Evolutionary conservation across 331 rosid genomes (phyloP).

Genomic region (Rosa hybrid): DNA sequence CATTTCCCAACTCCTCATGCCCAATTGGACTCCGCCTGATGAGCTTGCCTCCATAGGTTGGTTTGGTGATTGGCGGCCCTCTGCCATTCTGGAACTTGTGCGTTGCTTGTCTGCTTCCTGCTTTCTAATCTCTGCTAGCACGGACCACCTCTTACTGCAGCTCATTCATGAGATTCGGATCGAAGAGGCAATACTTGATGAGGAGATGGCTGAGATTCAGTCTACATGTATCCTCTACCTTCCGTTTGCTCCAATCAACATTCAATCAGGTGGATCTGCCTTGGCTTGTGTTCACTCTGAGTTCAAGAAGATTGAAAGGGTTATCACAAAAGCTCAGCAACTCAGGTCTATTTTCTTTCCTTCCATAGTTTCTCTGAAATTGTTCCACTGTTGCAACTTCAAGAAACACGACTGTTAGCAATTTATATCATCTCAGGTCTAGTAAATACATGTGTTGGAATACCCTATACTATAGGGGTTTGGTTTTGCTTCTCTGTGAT

Average conservation of each 20-base stretch:
- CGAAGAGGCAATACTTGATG: conserved; percentile 46
- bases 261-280: conserved; percentile 24
- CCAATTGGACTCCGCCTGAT: conserved; percentile 35
- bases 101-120: conserved; percentile 25
- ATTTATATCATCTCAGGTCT: neutral
- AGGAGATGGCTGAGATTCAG: conserved; percentile 59
- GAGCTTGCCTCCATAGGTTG: conserved; percentile 37
- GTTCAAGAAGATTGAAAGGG: conserved; percentile 48
- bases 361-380: neutral
- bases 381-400: neutral
- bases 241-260: conserved; percentile 35
- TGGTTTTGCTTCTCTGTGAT: neutral
- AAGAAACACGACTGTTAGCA: neutral
- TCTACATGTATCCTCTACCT: conserved; percentile 44
- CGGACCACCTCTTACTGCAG: conserved; percentile 32
- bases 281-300: conserved; percentile 33
- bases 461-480: neutral
- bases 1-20: conserved; percentile 44
- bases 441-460: neutral
- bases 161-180: conserved; percentile 41
- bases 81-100: conserved; percentile 40
- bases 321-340: conserved; percentile 43
- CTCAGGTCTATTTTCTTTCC: conserved; percentile 35
- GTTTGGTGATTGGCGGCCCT: conserved; percentile 59
- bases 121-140: conserved; percentile 14